phyloP scores from a whole-genome alignment of 345 rosid species.

The Ailanthus altissimus region DNA sequence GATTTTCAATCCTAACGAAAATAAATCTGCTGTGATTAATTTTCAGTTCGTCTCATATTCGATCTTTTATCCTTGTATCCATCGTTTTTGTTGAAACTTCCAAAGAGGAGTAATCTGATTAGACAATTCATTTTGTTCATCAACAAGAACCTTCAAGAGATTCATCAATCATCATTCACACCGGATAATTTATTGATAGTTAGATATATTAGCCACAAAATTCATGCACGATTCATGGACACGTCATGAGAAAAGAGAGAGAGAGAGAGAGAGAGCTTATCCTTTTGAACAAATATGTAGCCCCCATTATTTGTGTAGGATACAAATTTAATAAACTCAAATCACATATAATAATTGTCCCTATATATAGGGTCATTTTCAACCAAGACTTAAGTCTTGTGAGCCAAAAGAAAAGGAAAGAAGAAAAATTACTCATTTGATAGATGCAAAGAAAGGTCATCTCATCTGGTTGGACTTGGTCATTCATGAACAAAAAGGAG shows the following conservation, averaged over 20 bases:
- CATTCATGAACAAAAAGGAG: not conserved
- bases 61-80: no score
- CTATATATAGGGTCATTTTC: not conserved
- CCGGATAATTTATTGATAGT: no score
- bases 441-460: not conserved
- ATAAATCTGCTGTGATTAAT: no score
- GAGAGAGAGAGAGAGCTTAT: not conserved
- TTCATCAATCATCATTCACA: no score
- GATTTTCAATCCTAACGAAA: no score
- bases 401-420: no score
- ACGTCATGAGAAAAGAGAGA: no score
- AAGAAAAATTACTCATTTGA: not conserved
- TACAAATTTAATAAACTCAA: not conserved
- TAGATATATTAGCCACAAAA: no score
- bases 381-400: not conserved
- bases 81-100: no score
- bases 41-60: no score
- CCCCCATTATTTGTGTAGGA: not conserved
- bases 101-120: not conserved
- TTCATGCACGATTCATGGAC: not conserved
- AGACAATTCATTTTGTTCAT: not conserved
- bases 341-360: not conserved
- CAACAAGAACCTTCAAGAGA: not conserved
- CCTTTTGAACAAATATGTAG: not conserved
- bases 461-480: not conserved